Conservation (phyloP, 306 rosid genomes). For the Senna tora region DNA sequence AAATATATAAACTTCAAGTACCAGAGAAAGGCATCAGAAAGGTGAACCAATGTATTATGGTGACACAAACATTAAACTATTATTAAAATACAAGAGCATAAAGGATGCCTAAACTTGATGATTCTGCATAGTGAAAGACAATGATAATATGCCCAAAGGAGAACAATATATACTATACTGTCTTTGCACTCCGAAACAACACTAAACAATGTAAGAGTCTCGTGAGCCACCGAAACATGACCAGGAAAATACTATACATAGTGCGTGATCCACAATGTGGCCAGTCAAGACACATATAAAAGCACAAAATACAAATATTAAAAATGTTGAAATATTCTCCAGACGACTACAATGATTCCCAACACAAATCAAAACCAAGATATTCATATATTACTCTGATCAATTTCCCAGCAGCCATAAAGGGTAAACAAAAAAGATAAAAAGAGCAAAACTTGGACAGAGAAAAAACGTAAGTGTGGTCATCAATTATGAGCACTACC, state of each 20-base stretch:
- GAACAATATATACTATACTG: neutral
- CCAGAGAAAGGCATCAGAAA: slow-evolving; percentile 9
- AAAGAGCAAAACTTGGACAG: neutral
- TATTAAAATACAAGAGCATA: slow-evolving; percentile 4
- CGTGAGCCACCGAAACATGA: slow-evolving; percentile 22
- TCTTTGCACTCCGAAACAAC: slow-evolving; percentile 22
- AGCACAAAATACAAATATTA: slow-evolving; percentile 16
- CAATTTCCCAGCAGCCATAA: slow-evolving; percentile 31
- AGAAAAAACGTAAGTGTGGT: neutral
- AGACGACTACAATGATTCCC: slow-evolving; percentile 28
- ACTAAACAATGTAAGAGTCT: slow-evolving; percentile 17
- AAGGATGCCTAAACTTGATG: neutral
- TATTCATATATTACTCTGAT: slow-evolving; percentile 22
- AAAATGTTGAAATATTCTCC: slow-evolving; percentile 15
- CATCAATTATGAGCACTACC: slow-evolving; percentile 16
- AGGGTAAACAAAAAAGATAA: neutral
- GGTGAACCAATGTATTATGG: neutral
- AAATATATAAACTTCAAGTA: neutral
- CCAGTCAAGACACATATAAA: slow-evolving; percentile 21
- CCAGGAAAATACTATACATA: slow-evolving; percentile 10
- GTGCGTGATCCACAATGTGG: slow-evolving; percentile 39
- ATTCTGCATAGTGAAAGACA: slow-evolving; percentile 20
- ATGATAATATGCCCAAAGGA: slow-evolving; percentile 8
- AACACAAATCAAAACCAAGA: slow-evolving; percentile 26
- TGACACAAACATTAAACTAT: slow-evolving; percentile 16